Evolutionary conservation across 257 asterid species (phyloP), one percentile per base, ranked within the genome.

Genomic region (Solanum sitiens): DNA sequence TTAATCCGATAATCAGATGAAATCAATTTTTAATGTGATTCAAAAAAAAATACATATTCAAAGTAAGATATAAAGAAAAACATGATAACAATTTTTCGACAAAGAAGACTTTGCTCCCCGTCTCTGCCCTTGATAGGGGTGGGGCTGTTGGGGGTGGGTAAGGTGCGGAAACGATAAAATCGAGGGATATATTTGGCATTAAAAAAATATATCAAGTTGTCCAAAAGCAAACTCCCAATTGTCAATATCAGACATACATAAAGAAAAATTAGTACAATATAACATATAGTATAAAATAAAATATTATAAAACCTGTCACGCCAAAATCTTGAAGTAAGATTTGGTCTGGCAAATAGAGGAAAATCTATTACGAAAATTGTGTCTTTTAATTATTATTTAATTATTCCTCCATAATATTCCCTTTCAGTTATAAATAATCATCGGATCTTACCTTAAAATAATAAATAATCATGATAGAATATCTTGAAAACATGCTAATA

Each of bases 251-350:
- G 23, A 39, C 75, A 39, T 14, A 33, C 0, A 18, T 0, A 37
- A 84, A 84, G 84, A 44, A 77, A 79, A 79, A 79, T 3, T 40
- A 30, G 12, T 79, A 25, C 10, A 0, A 83, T 56, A 83, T 59
- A 30, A n/a, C 2, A 83, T 32, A 83, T 13, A 27, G 1, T 27
- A 61, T 11, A 63, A 18, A 5, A 84, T 84, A 84, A 84, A 84
- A 63, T 84, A 84, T 37, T 84, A 39, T 8, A 37, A 42, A 67
- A 44, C 39, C 85, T 83, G 40, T 86, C 93, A 91, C 91, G 95
- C 96, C 87, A 88, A 88, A 91, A 93, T 93, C 95, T 90, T 18
- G 15, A 77, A 37, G 87, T 75, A 67, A 74, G 92, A 90, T 92
- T 88, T 90, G 87, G 89, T 90, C 89, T 73, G 92, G 87, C 80